Conservation (phyloP, 352 stramenopile species). For the Phytophthora macrochlamydospora region DNA sequence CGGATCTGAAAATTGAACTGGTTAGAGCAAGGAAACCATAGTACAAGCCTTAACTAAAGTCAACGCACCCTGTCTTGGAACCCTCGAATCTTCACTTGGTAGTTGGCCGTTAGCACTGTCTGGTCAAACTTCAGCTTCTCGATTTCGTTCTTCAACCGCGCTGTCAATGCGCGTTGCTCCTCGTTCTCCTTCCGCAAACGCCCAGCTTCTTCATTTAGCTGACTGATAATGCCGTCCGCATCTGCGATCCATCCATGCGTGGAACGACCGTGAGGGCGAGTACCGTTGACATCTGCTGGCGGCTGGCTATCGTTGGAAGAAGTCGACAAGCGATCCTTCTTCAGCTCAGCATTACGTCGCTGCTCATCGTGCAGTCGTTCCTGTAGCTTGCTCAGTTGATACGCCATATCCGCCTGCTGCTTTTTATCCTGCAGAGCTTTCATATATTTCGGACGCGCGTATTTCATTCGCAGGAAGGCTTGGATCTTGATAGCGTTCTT, state of each 20-base stretch:
- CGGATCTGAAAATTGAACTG: slow-evolving; percentile 44
- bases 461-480: slow-evolving; percentile 68
- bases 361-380: slow-evolving; percentile 69
- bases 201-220: slow-evolving; percentile 75
- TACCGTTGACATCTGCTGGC: slow-evolving; percentile 44
- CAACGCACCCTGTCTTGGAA: slow-evolving; percentile 60
- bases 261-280: slow-evolving; percentile 58
- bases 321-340: slow-evolving; percentile 47
- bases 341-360: slow-evolving; percentile 58
- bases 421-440: slow-evolving; percentile 57
- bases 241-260: slow-evolving; percentile 87
- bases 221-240: slow-evolving; percentile 81
- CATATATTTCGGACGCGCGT: slow-evolving; percentile 60
- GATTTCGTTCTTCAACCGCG: slow-evolving; percentile 63
- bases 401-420: slow-evolving; percentile 63
- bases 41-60: not conserved
- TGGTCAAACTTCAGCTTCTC: slow-evolving; percentile 82
- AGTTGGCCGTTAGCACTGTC: slow-evolving; percentile 73
- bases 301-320: slow-evolving; percentile 49
- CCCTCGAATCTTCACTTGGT: slow-evolving; percentile 85
- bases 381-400: slow-evolving; percentile 61
- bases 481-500: slow-evolving; percentile 66
- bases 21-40: slow-evolving; percentile 10
- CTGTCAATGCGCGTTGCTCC: slow-evolving; percentile 55
- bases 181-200: slow-evolving; percentile 81